A percentile compares a stretch with the other conserved stretches of the same genome.
These are phyloP conservation scores for Coprinellus aureogranulatus DNA, from an alignment of 768 basidiomycete genomes.

Conservation along the genomic window DNA sequence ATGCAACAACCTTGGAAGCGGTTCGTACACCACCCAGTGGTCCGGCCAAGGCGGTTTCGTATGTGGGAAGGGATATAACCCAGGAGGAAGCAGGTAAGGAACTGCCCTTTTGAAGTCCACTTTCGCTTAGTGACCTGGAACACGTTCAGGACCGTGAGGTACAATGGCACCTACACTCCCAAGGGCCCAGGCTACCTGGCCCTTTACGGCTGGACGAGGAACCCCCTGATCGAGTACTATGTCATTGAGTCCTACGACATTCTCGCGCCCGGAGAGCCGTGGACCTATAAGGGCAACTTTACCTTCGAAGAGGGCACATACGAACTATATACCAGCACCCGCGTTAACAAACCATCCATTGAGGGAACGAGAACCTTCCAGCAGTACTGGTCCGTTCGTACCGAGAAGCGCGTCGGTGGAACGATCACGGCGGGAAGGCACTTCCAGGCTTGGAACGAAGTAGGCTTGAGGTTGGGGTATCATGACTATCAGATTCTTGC, in stretches of 20 bases:
- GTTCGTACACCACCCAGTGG: constrained; percentile 34
- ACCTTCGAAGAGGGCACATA: constrained; percentile 37
- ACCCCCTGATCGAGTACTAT: constrained; percentile 44
- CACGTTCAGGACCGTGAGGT: constrained; percentile 27
- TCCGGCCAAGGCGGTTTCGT: constrained; percentile 16
- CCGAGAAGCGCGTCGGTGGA: constrained; percentile 24
- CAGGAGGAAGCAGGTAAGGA: constrained; percentile 30
- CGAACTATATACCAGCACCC: constrained; percentile 32
- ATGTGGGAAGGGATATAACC: constrained; percentile 31
- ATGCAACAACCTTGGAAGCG: constrained; percentile 30
- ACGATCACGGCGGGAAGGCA: constrained; percentile 33
- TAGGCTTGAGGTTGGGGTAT: constrained; percentile 39
- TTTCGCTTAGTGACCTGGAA: too few species aligned
- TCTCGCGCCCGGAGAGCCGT: constrained; percentile 32
- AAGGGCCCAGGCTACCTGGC: constrained; percentile 38
- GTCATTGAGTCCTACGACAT: constrained; percentile 35
- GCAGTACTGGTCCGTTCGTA: constrained; percentile 43
- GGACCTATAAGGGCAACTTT: constrained; percentile 32
- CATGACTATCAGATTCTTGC: constrained; percentile 43
- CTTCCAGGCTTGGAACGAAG: constrained; percentile 36
- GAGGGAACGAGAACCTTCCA: constrained; percentile 38
- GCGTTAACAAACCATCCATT: constrained; percentile 38
- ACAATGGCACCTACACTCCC: constrained; percentile 30
- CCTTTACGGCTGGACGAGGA: constrained; percentile 43
- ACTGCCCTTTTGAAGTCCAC: neutral